phyloP scores from a whole-genome alignment of 1,139 yeast genomes.

The Candida glucosophila region DNA sequence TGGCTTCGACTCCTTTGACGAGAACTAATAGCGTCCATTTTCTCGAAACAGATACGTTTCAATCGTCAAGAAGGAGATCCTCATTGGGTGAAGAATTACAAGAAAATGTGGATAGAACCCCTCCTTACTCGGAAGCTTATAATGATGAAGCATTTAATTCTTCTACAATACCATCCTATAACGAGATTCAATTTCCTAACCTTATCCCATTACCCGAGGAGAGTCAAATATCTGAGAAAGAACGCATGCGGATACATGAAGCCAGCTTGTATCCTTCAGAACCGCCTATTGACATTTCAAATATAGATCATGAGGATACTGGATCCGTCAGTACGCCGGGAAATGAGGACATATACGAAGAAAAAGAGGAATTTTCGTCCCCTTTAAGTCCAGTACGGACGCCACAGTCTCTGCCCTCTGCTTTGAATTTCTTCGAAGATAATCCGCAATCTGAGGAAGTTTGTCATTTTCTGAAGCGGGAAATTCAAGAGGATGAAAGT shows the following conservation, averaged over 20 bases:
- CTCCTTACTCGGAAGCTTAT: conserved; percentile 11
- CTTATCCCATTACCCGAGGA: conserved; percentile 12
- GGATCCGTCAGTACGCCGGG: too few relatives aligned
- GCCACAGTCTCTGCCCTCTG: too few relatives aligned
- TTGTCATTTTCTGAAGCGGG: too few relatives aligned
- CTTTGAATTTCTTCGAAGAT: too few relatives aligned
- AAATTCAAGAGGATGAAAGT: too few relatives aligned
- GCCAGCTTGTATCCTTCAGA: conserved; percentile 55
- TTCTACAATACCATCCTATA: conserved; percentile 1
- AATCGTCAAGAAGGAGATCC: background rate
- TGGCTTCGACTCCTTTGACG: background rate
- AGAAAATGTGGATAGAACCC: conserved; percentile 8
- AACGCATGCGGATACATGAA: conserved; percentile 43
- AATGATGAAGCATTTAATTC: too few relatives aligned
- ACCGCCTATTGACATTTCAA: conserved; percentile 31
- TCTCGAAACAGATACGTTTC: background rate
- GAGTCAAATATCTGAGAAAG: conserved; percentile 40
- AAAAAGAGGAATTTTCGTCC: too few relatives aligned
- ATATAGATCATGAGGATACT: conserved; percentile 14
- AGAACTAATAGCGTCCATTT: background rate
- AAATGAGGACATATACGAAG: too few relatives aligned
- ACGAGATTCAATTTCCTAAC: conserved; percentile 3
- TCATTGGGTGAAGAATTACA: too few relatives aligned
- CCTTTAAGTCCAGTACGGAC: too few relatives aligned
- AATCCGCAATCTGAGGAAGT: too few relatives aligned